These are phyloP conservation scores for Lachnellula suecica DNA, from an alignment of 2,329 filamentous ascomycete species.

Conservation along the genomic window DNA sequence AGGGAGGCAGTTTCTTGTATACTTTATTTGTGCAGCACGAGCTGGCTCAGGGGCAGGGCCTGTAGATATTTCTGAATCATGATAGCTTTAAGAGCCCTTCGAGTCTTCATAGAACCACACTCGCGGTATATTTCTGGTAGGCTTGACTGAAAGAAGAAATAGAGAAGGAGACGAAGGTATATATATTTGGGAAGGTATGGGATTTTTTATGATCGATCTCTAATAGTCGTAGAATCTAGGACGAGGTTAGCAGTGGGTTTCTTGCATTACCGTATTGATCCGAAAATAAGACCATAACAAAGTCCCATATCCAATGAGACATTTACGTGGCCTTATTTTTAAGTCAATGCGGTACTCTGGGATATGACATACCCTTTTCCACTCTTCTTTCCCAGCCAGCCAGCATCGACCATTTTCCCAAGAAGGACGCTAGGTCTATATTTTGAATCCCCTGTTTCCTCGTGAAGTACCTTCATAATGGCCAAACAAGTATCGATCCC, in stretches of 20 bases:
- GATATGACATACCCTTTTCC: no score
- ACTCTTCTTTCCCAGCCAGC: slow-evolving; percentile 96
- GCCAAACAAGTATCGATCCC: slow-evolving; percentile 93
- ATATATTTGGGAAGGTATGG: not conserved
- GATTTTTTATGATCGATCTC: not conserved
- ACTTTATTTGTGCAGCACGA: slow-evolving; percentile 14
- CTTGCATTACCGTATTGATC: slow-evolving; percentile 5
- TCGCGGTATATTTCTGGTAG: not conserved
- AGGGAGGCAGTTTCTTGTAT: slow-evolving; percentile 13
- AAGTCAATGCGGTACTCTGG: no score
- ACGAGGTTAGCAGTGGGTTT: slow-evolving; percentile 15
- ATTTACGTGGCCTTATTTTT: no score
- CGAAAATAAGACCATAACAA: no score
- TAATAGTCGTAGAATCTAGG: slow-evolving; percentile 34
- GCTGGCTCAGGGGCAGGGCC: slow-evolving; percentile 18
- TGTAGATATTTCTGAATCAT: slow-evolving; percentile 22
- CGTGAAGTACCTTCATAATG: slow-evolving; percentile 94
- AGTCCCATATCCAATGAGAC: no score
- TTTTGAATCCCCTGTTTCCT: slow-evolving; percentile 92
- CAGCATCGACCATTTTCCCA: slow-evolving; percentile 95
- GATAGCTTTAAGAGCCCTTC: slow-evolving; percentile 11
- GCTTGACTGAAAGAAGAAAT: not conserved
- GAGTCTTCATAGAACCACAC: not conserved
- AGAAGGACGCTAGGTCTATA: slow-evolving; percentile 87
- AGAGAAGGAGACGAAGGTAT: not conserved